Percentiles rank a stretch among this genome's conserved stretches.
phyloP scores from a whole-genome alignment of 495 filamentous ascomycete species.

The Amphirosellinia nigrospora region DNA sequence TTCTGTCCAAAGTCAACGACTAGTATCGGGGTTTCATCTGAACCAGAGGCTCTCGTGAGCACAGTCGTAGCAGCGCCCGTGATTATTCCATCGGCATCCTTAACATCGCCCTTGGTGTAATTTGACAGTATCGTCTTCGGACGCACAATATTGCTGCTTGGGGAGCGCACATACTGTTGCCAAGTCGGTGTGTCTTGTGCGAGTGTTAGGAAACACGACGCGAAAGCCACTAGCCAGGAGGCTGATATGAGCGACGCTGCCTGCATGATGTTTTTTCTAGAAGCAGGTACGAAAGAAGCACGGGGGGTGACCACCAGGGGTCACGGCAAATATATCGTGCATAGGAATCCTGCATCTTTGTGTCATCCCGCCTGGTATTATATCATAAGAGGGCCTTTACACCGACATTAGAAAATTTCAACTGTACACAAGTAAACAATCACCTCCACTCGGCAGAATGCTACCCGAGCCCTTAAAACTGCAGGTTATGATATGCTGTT shows the following conservation, averaged over 20 bases:
- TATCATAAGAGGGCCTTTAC: background rate
- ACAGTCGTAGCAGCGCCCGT: conserved; percentile 32
- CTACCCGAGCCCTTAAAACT: background rate
- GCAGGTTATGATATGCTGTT: background rate
- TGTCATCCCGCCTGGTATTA: background rate
- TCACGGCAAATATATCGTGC: background rate
- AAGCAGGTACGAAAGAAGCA: background rate
- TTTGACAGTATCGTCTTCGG: conserved; percentile 26
- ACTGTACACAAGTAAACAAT: background rate
- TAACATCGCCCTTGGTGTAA: conserved; percentile 37
- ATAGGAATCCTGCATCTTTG: background rate
- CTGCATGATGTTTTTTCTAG: background rate
- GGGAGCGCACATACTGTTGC: conserved; percentile 35
- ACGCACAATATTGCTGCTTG: conserved; percentile 20
- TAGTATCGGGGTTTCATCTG: conserved; percentile 30
- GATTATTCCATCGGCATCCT: conserved; percentile 42
- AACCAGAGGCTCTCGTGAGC: conserved; percentile 29
- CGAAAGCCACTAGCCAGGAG: conserved; percentile 4
- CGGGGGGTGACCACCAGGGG: background rate
- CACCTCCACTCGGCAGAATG: background rate
- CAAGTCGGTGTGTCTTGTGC: conserved; percentile 30
- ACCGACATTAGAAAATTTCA: background rate
- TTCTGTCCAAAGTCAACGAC: conserved; percentile 56
- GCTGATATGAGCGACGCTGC: background rate
- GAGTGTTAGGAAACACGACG: background rate